These are phyloP conservation scores for Plectosphaerella cucumerina DNA, from an alignment of 2,329 filamentous ascomycete genomes.

Conservation along the genomic window DNA sequence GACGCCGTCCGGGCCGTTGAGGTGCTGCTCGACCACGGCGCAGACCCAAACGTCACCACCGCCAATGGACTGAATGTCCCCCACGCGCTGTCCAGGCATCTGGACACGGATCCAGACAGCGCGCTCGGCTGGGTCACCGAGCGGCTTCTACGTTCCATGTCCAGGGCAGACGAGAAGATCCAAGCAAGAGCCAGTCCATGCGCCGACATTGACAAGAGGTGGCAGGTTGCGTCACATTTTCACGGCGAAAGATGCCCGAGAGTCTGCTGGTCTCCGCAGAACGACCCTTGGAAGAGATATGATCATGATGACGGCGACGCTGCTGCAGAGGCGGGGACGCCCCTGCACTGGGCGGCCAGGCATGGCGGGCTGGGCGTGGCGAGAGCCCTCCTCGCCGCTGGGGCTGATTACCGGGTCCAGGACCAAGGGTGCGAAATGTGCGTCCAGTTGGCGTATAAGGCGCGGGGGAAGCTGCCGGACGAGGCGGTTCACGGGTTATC, in stretches of 20 bases:
- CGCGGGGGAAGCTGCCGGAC: not conserved
- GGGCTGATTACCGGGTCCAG: not conserved
- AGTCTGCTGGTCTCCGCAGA: no score
- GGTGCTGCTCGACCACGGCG: constrained; percentile 18
- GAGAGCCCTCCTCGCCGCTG: not conserved
- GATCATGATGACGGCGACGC: not conserved
- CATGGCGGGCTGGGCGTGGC: not conserved
- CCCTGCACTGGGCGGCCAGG: not conserved
- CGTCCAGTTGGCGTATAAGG: not conserved
- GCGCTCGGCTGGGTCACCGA: not conserved
- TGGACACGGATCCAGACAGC: not conserved
- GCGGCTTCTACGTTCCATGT: not conserved
- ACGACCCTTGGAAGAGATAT: no score
- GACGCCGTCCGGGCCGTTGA: constrained; percentile 4
- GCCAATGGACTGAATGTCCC: constrained; percentile 20
- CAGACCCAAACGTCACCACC: constrained; percentile 11
- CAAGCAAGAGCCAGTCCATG: not conserved
- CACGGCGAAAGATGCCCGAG: not conserved
- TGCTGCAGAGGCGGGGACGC: not conserved
- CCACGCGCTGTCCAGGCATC: constrained; percentile 13
- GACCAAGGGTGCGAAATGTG: not conserved
- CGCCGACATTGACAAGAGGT: not conserved
- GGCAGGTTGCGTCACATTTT: not conserved
- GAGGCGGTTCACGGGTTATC: no score
- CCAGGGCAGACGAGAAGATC: not conserved